Evolutionary conservation across 164 flowering plant genomes (phyloP).

Genomic region (Malania oleifera): DNA sequence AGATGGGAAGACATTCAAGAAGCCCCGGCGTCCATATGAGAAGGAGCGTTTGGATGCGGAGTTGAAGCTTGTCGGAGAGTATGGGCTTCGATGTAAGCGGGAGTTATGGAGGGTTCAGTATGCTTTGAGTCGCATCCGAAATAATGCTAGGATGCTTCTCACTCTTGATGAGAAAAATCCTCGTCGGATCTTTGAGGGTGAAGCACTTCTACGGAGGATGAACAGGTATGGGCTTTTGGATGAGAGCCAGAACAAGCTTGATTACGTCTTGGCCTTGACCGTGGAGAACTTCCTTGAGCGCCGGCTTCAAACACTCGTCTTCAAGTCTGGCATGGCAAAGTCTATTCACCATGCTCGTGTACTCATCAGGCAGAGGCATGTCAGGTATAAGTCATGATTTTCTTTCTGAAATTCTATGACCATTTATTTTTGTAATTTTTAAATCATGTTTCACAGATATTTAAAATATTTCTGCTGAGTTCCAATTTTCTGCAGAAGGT

Average conservation of each 20-base stretch:
- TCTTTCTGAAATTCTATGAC: no score
- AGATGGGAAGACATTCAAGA: constrained; percentile 72
- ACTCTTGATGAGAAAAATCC: constrained; percentile 67
- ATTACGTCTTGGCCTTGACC: constrained; percentile 63
- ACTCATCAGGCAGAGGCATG: constrained; percentile 58
- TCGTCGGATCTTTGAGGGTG: constrained; percentile 61
- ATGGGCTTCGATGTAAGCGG: constrained; percentile 59
- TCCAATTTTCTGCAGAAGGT: no score
- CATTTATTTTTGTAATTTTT: no score
- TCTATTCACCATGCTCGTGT: constrained; percentile 67
- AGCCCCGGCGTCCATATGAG: constrained; percentile 64
- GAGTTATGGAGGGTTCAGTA: constrained; percentile 73
- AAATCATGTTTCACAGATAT: no score
- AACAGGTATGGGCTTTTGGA: constrained; percentile 59
- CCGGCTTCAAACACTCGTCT: constrained; percentile 58
- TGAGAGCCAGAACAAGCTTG: constrained; percentile 70
- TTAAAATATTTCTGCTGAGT: no score
- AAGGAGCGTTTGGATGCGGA: constrained; percentile 67
- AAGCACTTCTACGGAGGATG: constrained; percentile 63
- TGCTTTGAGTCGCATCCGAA: constrained; percentile 57
- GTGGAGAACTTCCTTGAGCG: constrained; percentile 75
- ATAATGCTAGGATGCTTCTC: constrained; percentile 52
- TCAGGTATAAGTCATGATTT: constrained; percentile 29
- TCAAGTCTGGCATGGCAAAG: constrained; percentile 69
- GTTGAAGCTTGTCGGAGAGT: constrained; percentile 68